Evolutionary conservation across 1,284 basidiomycete genomes (phyloP).

Genomic region (Microbotryum lychnidis-dioicae): DNA sequence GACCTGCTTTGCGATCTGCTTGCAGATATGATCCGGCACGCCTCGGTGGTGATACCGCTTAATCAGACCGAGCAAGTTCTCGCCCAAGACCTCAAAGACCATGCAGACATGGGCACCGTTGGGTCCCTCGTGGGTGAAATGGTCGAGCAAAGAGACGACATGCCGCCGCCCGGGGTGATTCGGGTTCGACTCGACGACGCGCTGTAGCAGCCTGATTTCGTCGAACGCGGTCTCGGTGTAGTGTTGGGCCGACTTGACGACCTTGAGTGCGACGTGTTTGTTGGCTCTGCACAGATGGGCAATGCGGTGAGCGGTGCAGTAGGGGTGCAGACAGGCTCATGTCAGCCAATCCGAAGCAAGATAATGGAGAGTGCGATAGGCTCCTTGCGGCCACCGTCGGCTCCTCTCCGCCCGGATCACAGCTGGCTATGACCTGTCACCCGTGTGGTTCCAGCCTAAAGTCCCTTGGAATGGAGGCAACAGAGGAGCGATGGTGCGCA

Average conservation of each 20-base stretch:
- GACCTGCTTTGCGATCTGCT: conserved; percentile 95
- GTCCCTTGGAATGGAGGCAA: too few relatives aligned
- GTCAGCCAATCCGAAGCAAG: too few relatives aligned
- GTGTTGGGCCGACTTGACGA: conserved; percentile 92
- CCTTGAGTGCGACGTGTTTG: conserved; percentile 95
- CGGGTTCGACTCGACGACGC: conserved; percentile 74
- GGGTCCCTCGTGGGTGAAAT: conserved; percentile 91
- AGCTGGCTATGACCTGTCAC: too few relatives aligned
- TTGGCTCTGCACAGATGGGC: conserved; percentile 42
- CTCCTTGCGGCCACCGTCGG: too few relatives aligned
- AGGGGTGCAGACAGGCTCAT: too few relatives aligned
- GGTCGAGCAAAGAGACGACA: conserved; percentile 93
- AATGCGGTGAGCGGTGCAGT: neutral
- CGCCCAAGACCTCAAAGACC: conserved; percentile 98
- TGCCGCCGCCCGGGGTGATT: conserved; percentile 68
- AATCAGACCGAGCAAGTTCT: conserved; percentile 95
- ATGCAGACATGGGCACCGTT: conserved; percentile 98
- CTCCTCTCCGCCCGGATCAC: too few relatives aligned
- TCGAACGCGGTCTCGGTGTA: conserved; percentile 98
- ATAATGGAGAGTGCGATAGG: too few relatives aligned
- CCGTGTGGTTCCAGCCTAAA: too few relatives aligned
- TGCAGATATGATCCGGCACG: conserved; percentile 86
- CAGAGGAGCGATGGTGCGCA: too few relatives aligned
- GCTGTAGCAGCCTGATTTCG: conserved; percentile 95
- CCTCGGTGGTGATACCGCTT: conserved; percentile 90